Conservation (phyloP, 2,329 filamentous ascomycete genomes). For the Beauveria brongniartii region DNA sequence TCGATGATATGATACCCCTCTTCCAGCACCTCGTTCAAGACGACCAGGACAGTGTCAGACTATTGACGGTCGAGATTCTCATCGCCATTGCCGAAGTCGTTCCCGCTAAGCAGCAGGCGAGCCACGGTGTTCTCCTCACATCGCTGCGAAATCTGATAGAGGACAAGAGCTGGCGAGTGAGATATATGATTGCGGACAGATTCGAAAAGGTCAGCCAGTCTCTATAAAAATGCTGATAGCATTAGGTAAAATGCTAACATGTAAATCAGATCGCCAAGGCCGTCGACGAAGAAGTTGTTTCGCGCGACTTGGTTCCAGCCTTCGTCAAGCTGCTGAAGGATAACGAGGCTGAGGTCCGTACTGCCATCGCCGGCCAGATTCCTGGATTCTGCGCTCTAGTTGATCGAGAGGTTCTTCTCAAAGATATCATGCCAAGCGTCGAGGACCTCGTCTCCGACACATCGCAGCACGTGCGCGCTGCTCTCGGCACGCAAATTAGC, state of each 20-base stretch:
- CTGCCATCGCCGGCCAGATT: constrained; percentile 94
- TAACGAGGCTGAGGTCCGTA: constrained; percentile 94
- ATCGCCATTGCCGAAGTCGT: constrained; percentile 96
- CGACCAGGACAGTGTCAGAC: constrained; percentile 93
- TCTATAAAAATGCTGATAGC: not conserved
- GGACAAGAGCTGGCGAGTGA: constrained; percentile 98
- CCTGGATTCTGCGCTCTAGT: constrained; percentile 91
- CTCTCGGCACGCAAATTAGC: constrained; percentile 93
- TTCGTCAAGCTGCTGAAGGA: constrained; percentile 98
- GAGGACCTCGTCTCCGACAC: constrained; percentile 94
- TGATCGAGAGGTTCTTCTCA: constrained; percentile 78
- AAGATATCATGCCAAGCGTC: constrained; percentile 93
- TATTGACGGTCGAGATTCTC: constrained; percentile 92
- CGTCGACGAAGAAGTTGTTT: constrained; percentile 93
- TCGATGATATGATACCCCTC: constrained; percentile 97
- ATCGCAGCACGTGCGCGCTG: constrained; percentile 93
- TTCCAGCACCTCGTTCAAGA: constrained; percentile 96
- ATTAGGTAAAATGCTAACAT: not conserved
- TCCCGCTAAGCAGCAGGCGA: constrained; percentile 95
- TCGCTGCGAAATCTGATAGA: constrained; percentile 90
- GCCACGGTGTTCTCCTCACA: constrained; percentile 85
- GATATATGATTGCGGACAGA: constrained; percentile 98
- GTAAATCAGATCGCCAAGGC: constrained; percentile 80
- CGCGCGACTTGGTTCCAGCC: constrained; percentile 85
- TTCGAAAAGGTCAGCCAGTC: constrained; percentile 75